A percentile compares a stretch with the other conserved stretches of the same genome.
Evolutionary conservation across 352 stramenopile genomes (phyloP).

Genomic region (Blastocystis sp.): DNA sequence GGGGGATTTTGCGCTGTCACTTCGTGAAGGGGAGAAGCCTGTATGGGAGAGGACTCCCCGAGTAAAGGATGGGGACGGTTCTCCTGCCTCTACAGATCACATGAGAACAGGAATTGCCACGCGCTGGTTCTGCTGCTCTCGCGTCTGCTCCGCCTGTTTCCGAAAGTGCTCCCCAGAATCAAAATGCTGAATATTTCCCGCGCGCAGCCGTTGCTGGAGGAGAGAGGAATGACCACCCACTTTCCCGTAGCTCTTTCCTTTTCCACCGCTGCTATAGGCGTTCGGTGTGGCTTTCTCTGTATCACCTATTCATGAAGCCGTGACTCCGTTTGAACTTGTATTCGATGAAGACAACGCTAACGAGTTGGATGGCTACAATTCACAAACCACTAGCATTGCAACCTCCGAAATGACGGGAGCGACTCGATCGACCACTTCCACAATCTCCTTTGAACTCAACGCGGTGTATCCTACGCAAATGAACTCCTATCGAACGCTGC

Average conservation of each 20-base stretch:
- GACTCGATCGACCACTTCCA: conserved; percentile 11
- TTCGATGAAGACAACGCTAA: no score
- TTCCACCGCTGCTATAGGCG: neutral
- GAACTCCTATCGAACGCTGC: neutral
- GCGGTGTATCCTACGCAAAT: conserved; percentile 19
- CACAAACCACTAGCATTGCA: neutral
- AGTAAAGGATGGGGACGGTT: conserved; percentile 6
- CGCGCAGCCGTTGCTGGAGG: conserved; percentile 1
- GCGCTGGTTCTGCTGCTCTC: conserved; percentile 18
- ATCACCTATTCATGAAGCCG: neutral
- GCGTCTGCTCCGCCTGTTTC: conserved; percentile 17
- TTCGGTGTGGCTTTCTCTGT: neutral
- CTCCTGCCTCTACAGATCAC: conserved; percentile 2
- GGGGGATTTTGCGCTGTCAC: no score
- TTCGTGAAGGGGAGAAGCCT: neutral
- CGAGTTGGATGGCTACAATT: neutral
- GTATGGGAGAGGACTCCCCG: neutral
- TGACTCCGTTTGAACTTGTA: neutral
- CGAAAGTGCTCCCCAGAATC: conserved; percentile 47
- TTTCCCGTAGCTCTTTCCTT: neutral
- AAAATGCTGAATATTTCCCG: conserved; percentile 23
- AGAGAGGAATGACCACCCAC: conserved; percentile 19
- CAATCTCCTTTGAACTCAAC: neutral
- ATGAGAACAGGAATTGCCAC: neutral
- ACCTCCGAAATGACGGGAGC: neutral